Conservation (phyloP, 2,329 filamentous ascomycete species). For the Neonectria punicea region DNA sequence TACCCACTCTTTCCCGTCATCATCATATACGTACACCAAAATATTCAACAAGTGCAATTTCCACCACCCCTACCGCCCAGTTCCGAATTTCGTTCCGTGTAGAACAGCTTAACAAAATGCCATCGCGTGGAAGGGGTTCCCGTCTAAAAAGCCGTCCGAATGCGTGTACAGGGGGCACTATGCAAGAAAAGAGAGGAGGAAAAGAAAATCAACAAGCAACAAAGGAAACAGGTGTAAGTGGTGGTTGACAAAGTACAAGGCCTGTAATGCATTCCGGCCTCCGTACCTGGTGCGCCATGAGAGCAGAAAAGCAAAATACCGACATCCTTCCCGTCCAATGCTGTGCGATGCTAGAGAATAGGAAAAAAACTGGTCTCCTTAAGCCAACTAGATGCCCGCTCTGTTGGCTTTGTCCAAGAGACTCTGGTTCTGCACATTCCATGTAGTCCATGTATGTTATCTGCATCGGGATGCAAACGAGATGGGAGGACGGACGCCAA, state of each 20-base stretch:
- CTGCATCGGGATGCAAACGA: not conserved
- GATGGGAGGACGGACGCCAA: not conserved
- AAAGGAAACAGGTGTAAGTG: not conserved
- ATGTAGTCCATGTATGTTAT: constrained; percentile 1
- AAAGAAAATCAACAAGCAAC: constrained; percentile 23
- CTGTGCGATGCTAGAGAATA: constrained; percentile 18
- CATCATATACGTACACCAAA: constrained; percentile 35
- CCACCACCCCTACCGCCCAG: constrained; percentile 15
- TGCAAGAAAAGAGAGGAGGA: constrained; percentile 12
- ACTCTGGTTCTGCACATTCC: constrained; percentile 4
- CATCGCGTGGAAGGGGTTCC: constrained; percentile 10
- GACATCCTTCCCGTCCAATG: constrained; percentile 19
- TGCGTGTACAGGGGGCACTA: constrained; percentile 36
- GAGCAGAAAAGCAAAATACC: constrained; percentile 11
- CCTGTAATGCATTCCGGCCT: not conserved
- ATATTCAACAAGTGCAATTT: constrained; percentile 11
- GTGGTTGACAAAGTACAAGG: not conserved
- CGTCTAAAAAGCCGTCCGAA: constrained; percentile 37
- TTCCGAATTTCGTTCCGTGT: constrained; percentile 14
- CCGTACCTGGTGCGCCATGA: not conserved
- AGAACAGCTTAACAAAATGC: constrained; percentile 28
- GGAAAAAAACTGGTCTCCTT: constrained; percentile 7
- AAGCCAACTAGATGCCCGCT: constrained; percentile 44
- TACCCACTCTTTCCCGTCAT: constrained; percentile 19
- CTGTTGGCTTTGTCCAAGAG: constrained; percentile 35